Evolutionary conservation across 2,329 filamentous ascomycete genomes (phyloP).

Genomic region (Achaetomium macrosporum): DNA sequence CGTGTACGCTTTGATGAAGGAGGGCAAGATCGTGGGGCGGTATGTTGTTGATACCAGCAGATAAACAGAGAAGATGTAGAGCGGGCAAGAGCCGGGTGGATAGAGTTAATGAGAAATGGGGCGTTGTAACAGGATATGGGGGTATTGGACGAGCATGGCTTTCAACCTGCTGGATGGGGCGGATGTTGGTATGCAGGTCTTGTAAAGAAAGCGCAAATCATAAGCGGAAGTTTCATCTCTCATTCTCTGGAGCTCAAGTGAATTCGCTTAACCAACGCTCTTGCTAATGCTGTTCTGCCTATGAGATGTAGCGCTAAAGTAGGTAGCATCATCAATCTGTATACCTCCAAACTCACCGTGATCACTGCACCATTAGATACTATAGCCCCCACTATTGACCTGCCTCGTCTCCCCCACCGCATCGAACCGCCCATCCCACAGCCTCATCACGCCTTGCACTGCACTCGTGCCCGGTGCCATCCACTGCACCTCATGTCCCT

Average conservation of each 20-base stretch:
- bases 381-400: slow-evolving; percentile 62
- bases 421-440: slow-evolving; percentile 64
- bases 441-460: slow-evolving; percentile 64
- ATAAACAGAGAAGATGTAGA: slow-evolving; percentile 2
- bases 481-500: slow-evolving; percentile 73
- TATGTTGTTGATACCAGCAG: slow-evolving; percentile 69
- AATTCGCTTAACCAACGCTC: not conserved
- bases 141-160: no score
- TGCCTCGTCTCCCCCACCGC: slow-evolving; percentile 81
- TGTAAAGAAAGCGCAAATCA: not conserved
- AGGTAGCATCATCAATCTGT: no score
- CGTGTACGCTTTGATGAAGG: slow-evolving; percentile 71
- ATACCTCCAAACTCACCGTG: not conserved
- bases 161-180: not conserved
- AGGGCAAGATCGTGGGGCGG: slow-evolving; percentile 67
- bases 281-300: not conserved
- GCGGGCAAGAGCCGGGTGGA: not conserved
- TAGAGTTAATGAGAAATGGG: not conserved
- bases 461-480: slow-evolving; percentile 59
- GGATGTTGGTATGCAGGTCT: not conserved
- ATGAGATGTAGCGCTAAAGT: not conserved
- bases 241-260: not conserved
- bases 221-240: not conserved
- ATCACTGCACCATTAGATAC: slow-evolving; percentile 31
- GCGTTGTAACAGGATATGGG: no score